Percentiles rank a stretch among this genome's conserved stretches.
These are phyloP conservation scores for Cercospora janseana DNA, from an alignment of 2,329 filamentous ascomycete species.

Conservation along the genomic window DNA sequence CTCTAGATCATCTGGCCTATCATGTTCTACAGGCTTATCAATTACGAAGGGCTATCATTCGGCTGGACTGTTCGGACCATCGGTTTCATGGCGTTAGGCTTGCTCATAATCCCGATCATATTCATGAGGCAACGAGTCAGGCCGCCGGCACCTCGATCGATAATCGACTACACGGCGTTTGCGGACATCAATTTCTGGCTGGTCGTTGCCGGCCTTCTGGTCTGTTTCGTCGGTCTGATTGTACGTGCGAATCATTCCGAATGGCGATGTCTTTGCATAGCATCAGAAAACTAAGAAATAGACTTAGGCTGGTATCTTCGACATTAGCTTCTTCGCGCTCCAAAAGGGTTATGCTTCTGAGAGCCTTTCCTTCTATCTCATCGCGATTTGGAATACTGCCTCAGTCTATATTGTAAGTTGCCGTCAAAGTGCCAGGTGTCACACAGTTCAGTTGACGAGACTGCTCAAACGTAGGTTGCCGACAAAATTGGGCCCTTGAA, in stretches of 20 bases:
- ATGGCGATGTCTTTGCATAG: no score
- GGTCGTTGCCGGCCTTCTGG: no score
- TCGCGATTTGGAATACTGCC: slow-evolving; percentile 65
- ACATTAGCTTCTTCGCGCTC: slow-evolving; percentile 42
- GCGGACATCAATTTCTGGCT: no score
- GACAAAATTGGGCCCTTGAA: slow-evolving; percentile 49
- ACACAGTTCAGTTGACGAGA: no score
- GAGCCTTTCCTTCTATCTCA: slow-evolving; percentile 60
- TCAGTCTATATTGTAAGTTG: slow-evolving; percentile 20
- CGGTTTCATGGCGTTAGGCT: slow-evolving; percentile 45
- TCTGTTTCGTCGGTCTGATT: neutral
- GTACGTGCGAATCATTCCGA: no score
- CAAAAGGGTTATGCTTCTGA: neutral
- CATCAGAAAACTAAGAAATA: no score
- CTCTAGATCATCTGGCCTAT: slow-evolving; percentile 55
- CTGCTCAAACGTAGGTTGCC: slow-evolving; percentile 45
- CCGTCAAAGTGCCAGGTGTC: no score
- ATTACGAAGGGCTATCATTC: slow-evolving; percentile 51
- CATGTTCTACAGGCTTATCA: slow-evolving; percentile 49
- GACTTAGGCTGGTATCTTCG: neutral
- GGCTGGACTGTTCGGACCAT: slow-evolving; percentile 54
- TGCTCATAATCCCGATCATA: slow-evolving; percentile 41
- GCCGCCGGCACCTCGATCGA: no score
- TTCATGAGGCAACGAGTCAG: no score
- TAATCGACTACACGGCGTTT: no score